Evolutionary conservation across 805 yeast species (phyloP), one percentile per base, ranked within the genome.

Genomic region (Priceomyces carsonii): DNA sequence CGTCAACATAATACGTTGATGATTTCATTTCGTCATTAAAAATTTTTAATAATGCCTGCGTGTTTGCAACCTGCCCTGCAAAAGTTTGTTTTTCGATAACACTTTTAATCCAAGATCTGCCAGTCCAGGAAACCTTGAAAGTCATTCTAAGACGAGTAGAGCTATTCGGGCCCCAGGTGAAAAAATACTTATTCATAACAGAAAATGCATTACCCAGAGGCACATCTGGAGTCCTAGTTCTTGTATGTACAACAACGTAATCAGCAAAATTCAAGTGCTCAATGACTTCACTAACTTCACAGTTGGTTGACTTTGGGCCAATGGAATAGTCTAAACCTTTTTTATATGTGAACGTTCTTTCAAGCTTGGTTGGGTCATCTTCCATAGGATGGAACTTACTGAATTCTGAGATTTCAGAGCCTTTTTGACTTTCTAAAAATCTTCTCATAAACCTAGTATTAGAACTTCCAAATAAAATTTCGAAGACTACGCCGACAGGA

Each of bases 221-320:
- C 10, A 93, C 98, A 53, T 88, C 93, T 0, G 99, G 99, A 0
- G 99, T 90, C 26, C 64, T 67, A 0, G 91, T 79, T 2, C 76
- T 67, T 26, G 81, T 78, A 2, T 79, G 61, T 2, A 88, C 79
- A 39, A 79, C 73, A 21, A 87, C 75, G 44, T 72, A 72, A 12
- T 69, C 66, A 4, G 73, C 63, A 33, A 69, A 66, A 49, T 85
- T 83, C 48, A 72, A 61, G 29, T 71, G 61, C 28, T 79, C 75
- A 14, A 85, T 68, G 0, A 70, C 63, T 47, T 89, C 96, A 3
- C 58, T 61, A 5, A 67, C 70, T 20, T 79, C 77, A 55, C 95
- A 86, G 38, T 73, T 79, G 2, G 99, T 90, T 16, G 91, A 87
- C 50, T 87, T 89, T 8, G 99, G 99, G 0, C 99, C 99, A 23